phyloP scores from a whole-genome alignment of 169 alveolate genomes.

The Perkinsus olseni region DNA sequence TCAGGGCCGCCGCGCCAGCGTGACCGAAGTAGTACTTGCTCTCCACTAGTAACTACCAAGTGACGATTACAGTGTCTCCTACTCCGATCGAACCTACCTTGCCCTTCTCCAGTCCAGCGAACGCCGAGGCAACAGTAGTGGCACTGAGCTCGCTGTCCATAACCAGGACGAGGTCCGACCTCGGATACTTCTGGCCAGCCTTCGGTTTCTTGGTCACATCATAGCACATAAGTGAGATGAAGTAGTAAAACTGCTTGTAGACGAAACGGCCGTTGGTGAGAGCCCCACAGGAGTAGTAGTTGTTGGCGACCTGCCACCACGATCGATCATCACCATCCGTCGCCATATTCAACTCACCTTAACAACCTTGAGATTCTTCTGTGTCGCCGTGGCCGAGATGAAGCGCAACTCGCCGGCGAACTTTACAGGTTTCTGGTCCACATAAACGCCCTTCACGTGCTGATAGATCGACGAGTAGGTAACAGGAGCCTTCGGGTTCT shows the following conservation, averaged over 20 bases:
- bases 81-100: too few species aligned
- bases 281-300: background rate
- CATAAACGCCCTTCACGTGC: background rate
- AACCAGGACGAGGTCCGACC: background rate
- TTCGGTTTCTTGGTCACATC: background rate
- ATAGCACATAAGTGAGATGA: background rate
- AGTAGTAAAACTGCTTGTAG: background rate
- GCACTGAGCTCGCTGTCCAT: background rate
- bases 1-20: background rate
- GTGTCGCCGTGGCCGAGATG: background rate
- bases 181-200: background rate
- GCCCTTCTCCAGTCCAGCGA: background rate
- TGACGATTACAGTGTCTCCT: too few species aligned
- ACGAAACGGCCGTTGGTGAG: background rate
- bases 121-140: background rate
- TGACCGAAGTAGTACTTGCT: background rate
- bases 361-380: background rate
- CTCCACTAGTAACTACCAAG: background rate
- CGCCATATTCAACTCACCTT: background rate
- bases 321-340: background rate
- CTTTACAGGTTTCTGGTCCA: background rate
- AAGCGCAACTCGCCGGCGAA: background rate
- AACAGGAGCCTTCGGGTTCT: background rate
- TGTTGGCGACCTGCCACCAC: background rate
- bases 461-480: background rate